Evolutionary conservation across 192 early-diverging fungal species (phyloP), one percentile per base, ranked within the genome.

Genomic region (Allomyces arbusculus): DNA sequence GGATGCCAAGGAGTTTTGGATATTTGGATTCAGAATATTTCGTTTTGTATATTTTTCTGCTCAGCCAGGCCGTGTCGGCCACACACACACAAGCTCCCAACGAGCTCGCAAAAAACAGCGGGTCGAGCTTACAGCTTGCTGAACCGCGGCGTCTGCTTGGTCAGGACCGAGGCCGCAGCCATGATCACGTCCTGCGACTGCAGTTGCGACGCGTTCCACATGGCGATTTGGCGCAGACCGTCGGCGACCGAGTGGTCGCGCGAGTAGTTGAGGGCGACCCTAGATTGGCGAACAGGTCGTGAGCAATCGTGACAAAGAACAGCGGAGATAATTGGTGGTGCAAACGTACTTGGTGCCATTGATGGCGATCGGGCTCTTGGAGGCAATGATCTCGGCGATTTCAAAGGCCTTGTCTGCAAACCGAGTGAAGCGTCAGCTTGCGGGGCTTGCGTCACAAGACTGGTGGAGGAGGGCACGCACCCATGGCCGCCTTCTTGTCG

Each of bases 161-260:
- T 20, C 4, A 67, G 63, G n/a, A 65, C 65, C 33, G 67, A 62
- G 20, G 44, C 24, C 7, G 26, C 25, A 19, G 69, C 50, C 16
- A n/a, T 20, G 16, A 58, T 14, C 16, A 58, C 50, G 20, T 58
- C 84, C 63, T 77, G 75, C 24, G 89, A 83, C 68, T 89, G 86
- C 63, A 91, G 78, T 79, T 92, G 90, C 43, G 82, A 80, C 24
- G 81, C 65, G 74, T 91, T 97, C 95, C 95, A 99, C 19, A 90
- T 72, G 33, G 83, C 86, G 28, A 84, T 88, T 73, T 96, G 94
- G 14, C 82, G 77, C 33, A 99, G 78, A 28, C 91, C 89, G 72
- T 99, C 92, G 44, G 80, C 78, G 0, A 94, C 87, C 10, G 85
- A 79, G 70, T 99, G 95, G 73, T 99, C 92, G 65, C 92, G 87